Base-by-base conservation (phyloP, 73 alveolate species). In the Paramecium tetraurelia region DNA sequence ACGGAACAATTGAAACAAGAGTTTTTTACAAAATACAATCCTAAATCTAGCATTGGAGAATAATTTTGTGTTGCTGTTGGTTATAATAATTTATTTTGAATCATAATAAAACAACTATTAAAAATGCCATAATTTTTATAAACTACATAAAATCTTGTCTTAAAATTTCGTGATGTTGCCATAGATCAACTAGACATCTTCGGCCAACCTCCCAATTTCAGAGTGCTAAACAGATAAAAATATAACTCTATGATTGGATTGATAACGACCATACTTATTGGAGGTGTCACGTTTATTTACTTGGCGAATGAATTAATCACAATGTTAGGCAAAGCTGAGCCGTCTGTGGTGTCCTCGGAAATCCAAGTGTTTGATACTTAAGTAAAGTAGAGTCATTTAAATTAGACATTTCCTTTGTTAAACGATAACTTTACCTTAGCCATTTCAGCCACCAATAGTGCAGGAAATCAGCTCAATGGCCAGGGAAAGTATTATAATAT, bases 21-120 rank as follows among this genome's bases (percentile, higher is more conserved):
- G 21, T 75, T 75, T 38, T 75, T 75, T 75, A 38, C 27, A 33
- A 75, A 75, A 35, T 75, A 75, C 36, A 75, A 75, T 41, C 59
- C 18, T 16, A 75, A 41, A 35, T 38, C 58, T 3, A 75, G 68
- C 12, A 38, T 75, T 3, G 87, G 87, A 16, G 87, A 75, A 75
- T 10, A 75, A 75, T 75, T 75, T 41, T 31, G 59, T 75, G 87
- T 38, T 36, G 87, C 87, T 35, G 59, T 75, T 14, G 87, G 87
- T 36, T 75, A 75, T 75, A 41, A 33, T 38, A 75, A 75, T 75
- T 75, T 75, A 75, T 75, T 75, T 75, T 75, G 87, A 75, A 53
- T 63, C 20, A 14, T 63, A 22, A 27, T 24, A 63, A 24, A 63
- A 63, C 16, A 31, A 63, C 46, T 63, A 63, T 31, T 63, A 63